Conservation (phyloP, 2,329 filamentous ascomycete species). For the Knufia petricola region DNA sequence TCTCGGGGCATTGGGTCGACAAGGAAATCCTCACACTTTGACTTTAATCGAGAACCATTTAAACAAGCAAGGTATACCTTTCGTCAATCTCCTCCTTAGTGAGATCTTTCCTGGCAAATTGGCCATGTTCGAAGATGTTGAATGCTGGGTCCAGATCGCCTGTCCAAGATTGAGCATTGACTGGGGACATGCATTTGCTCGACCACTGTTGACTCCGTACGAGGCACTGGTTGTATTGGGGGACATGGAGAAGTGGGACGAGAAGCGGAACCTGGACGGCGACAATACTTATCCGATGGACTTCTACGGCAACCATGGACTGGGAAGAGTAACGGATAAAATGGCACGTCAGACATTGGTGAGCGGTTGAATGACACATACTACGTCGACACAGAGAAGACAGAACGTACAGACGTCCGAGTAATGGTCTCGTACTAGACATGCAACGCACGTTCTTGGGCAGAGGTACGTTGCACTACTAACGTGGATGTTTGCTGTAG, state of each 20-base stretch:
- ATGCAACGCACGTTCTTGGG: no score
- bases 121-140: slow-evolving; percentile 84
- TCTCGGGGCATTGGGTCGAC: slow-evolving; percentile 78
- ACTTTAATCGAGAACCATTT: slow-evolving; percentile 72
- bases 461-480: no score
- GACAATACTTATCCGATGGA: slow-evolving; percentile 86
- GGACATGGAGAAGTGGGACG: slow-evolving; percentile 64
- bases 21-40: slow-evolving; percentile 93
- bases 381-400: no score
- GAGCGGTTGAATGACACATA: slow-evolving; percentile 11
- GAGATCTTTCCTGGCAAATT: slow-evolving; percentile 97
- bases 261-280: slow-evolving; percentile 32
- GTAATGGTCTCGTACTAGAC: no score
- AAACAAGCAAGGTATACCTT: slow-evolving; percentile 61
- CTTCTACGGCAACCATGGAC: slow-evolving; percentile 85
- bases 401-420: no score
- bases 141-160: slow-evolving; percentile 97
- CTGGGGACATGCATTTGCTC: slow-evolving; percentile 93
- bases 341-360: slow-evolving; percentile 18
- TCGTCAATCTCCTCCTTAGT: slow-evolving; percentile 74
- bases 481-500: no score
- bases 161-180: slow-evolving; percentile 96
- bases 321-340: slow-evolving; percentile 63
- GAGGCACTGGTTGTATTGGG: slow-evolving; percentile 88
- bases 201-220: slow-evolving; percentile 84